Base-by-base conservation (phyloP, 1,284 basidiomycete genomes). In the Irpex sp. region DNA sequence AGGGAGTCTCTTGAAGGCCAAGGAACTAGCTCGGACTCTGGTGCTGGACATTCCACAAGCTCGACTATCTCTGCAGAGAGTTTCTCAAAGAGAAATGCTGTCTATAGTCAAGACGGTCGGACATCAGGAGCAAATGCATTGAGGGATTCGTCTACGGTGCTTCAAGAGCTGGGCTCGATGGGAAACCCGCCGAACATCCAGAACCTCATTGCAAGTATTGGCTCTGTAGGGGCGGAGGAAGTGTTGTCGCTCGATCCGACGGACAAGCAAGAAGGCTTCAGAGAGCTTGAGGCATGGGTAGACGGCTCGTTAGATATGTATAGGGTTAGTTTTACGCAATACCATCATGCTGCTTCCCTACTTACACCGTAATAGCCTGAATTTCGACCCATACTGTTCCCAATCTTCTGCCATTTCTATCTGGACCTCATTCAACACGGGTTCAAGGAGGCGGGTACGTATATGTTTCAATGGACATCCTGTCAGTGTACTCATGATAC, bases 351-450 rank as follows among this genome's bases (percentile, higher is more conserved):
- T 11, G 6, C 9, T 9, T 17, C 17, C 47, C 66, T 34, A 54
- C 38, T 65, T 61, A 36, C 57, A 57, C 65, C 68, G 49, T 40
- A 37, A 4, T 72, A 96, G 93, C 94, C 95, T 64, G 96, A 99
- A 76, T 92, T 99, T 68, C 82, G 92, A 65, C 94, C 95, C 44
- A 89, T 99, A 40, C 79, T 98, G 15, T 96, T 96, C 72, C 97
- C 97, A 3, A 92, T 99, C 66, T 99, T 98, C 74, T 94, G 93
- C 51, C 96, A 99, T 77, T 97, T 97, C 72, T 98, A 97, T 76
- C 83, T 99, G 40, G 96, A 98, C 74, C 84, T 99, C 57, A 89
- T 98, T 61, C 89, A 96, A 71, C 88, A 91, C 66, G 95, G 94
- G 3, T 94, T 93, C 76, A 91, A 92, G 69, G 91, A 94, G 69